Percentiles rank a stretch among this genome's conserved stretches.
These are phyloP conservation scores for Yamadazyma oceani DNA, from an alignment of 1,139 yeast genomes.

Conservation along the genomic window DNA sequence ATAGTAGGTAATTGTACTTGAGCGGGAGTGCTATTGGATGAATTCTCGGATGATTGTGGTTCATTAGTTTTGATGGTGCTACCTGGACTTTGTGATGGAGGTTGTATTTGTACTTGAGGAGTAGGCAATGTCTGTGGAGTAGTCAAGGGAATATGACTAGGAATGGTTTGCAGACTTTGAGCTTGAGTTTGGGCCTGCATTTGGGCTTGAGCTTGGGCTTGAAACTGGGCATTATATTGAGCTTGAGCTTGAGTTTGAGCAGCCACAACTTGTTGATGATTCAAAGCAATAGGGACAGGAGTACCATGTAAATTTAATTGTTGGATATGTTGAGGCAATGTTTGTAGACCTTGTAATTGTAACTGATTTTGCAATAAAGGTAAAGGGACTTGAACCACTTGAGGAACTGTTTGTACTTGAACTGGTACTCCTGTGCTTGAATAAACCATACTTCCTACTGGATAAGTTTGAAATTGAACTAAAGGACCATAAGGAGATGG, in stretches of 20 bases:
- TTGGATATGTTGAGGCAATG: slow-evolving; percentile 6
- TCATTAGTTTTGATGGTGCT: not conserved
- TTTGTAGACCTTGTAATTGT: slow-evolving; percentile 9
- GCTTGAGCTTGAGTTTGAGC: slow-evolving; percentile 10
- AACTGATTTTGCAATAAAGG: slow-evolving; percentile 16
- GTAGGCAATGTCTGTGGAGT: slow-evolving; percentile 7
- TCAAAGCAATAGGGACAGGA: slow-evolving; percentile 11
- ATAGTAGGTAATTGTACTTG: slow-evolving; percentile 3
- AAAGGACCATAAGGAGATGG: slow-evolving; percentile 40
- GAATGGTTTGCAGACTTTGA: no score
- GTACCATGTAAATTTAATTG: slow-evolving; percentile 5
- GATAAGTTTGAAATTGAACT: slow-evolving; percentile 33
- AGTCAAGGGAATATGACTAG: no score
- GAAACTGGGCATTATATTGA: no score
- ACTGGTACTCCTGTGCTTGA: slow-evolving; percentile 19
- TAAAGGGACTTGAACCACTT: slow-evolving; percentile 19
- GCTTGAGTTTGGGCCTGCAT: slow-evolving; percentile 4
- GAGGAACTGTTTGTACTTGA: slow-evolving; percentile 19
- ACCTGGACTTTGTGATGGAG: not conserved
- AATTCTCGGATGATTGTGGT: slow-evolving; percentile 4
- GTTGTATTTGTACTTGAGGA: slow-evolving; percentile 2
- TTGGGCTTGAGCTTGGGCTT: slow-evolving; percentile 5
- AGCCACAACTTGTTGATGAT: slow-evolving; percentile 14
- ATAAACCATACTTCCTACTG: slow-evolving; percentile 17
- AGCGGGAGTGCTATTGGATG: slow-evolving; percentile 10